Base-by-base conservation (phyloP, 2,329 filamentous ascomycete species). In the Aspergillus amoenus region DNA sequence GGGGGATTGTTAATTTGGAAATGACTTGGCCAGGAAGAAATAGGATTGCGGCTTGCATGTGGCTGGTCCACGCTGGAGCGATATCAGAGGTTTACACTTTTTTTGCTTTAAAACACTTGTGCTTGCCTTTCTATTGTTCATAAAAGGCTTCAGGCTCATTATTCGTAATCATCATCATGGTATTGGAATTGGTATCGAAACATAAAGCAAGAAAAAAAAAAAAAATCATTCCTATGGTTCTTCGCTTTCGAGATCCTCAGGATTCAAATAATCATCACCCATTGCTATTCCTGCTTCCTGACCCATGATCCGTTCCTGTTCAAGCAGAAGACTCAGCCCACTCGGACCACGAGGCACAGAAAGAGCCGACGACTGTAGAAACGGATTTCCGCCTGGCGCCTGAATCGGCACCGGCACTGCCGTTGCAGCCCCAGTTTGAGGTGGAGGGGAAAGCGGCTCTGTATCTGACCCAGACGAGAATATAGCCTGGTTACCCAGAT, bases 251-350 rank as follows among this genome's bases (percentile, higher is more conserved):
- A 11, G 27, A 32, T 24, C 2, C 24, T 44, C 37, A 11, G 17
- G 21, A 15, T 39, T 15, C 8, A 12, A 49, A 8, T 40, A 24
- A 9, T 18, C 41, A 27, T 9, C 52, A 30, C 17, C 42, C 9
- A 9, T 30, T 9, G 27, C 27, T 1, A 30, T 30, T 30, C 21
- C 27, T 22, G 30, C 32, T 9, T 17, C 44, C 27, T 47, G 44
- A 34, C 9, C 27, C 42, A 34, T 49, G 15, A 39, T 46, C 2
- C 58, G 56, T 32, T 56, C 61, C 37, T 59, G 57, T 41, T 63
- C 62, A 27, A 67, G 58, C 53, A 66, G 40, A 9, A 60, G 22
- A 47, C 65, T 66, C 13, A 67, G 55, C 45, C 62, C 61, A 17
- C 65, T 61, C 9, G 53, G 59, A 15, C 61, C 47, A 2, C 50